Evolutionary conservation across 208 protist genomes (phyloP).

Genomic region (Crithidia fasciculata): DNA sequence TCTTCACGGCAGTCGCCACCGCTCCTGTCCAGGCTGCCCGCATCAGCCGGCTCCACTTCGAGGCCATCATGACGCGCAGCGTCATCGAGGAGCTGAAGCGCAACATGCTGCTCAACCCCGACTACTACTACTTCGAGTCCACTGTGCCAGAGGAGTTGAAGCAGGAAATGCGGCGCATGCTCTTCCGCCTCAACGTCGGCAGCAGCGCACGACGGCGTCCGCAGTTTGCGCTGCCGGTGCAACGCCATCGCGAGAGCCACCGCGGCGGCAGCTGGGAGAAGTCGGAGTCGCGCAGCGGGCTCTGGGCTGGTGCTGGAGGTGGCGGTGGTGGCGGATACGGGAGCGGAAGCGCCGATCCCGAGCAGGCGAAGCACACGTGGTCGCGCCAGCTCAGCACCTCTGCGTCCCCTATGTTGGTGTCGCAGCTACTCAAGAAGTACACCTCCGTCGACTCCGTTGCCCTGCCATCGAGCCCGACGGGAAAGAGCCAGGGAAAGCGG

Average conservation of each 20-base stretch:
- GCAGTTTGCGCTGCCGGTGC: constrained; percentile 5
- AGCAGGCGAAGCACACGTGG: not conserved
- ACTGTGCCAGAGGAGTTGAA: constrained; percentile 51
- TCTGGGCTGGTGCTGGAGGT: not conserved
- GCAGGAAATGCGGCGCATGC: constrained; percentile 46
- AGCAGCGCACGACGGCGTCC: not conserved
- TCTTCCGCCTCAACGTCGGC: constrained; percentile 29
- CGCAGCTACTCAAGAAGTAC: constrained; percentile 1
- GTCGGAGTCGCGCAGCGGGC: not conserved
- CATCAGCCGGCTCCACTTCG: constrained; percentile 70
- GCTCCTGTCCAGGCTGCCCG: constrained; percentile 56
- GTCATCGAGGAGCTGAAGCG: constrained; percentile 58
- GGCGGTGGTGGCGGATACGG: not conserved
- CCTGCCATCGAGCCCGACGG: not conserved
- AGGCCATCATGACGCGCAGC: constrained; percentile 50
- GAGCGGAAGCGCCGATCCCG: not conserved
- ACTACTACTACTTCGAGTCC: constrained; percentile 59
- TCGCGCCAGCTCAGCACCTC: constrained; percentile 3
- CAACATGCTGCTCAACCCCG: constrained; percentile 43
- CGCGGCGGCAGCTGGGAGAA: constrained; percentile 7
- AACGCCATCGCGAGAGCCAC: not conserved
- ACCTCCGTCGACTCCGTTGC: not conserved
- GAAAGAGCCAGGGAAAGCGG: constrained; percentile 4
- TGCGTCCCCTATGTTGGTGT: not conserved
- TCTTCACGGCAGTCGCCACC: constrained; percentile 52